Base-by-base conservation (phyloP, 257 asterid species). In the Solanum habrochaites region DNA sequence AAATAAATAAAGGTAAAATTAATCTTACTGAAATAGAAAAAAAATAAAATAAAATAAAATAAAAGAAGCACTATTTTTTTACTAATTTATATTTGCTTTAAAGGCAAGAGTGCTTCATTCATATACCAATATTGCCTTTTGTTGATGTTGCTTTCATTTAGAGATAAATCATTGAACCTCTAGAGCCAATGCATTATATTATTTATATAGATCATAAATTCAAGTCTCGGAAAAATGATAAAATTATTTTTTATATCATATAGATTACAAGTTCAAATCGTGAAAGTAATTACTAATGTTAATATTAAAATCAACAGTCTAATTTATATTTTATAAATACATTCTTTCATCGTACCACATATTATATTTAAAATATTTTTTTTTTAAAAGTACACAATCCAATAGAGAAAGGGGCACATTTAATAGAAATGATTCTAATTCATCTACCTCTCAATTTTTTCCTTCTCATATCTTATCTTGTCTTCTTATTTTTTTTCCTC, bases 251-350 rank as follows among this genome's bases (percentile, higher is more conserved):
- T 13, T 27, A 0, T 6, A 6, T 27, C 3, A 29, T 7, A 67
- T 12, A 66, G 11, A 0, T 27, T 2, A 0, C 0, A 27, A 0
- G 1, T 67, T 27, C 1, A 27, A 27, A 3, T 13, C 0, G 1
- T 13, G 0, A 3, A 27, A 67, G 3, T 5, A 25, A 14, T 12
- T 6, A 66, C 0, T 25, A 25, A 25, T 25, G 3, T 25, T 25
- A 25, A 23, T 2, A 27, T 25, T 25, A 66, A 4, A 25, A 25
- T 66, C 0, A 0, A 5, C 2, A 6, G 32, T 62, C 3, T 8
- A 4, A 4, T 25, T n/a, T 2, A 66, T 12, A 25, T 4, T 66
- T 5, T 3, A 5, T 66, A 12, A 1, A 12, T 2, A 2, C 8
- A 0, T 2, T 1, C 20, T 29, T 66, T 25, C 1, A 0, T 5